These are phyloP conservation scores for Arabidopsis lyrata DNA, from an alignment of 441 rosid species.

Conservation along the genomic window DNA sequence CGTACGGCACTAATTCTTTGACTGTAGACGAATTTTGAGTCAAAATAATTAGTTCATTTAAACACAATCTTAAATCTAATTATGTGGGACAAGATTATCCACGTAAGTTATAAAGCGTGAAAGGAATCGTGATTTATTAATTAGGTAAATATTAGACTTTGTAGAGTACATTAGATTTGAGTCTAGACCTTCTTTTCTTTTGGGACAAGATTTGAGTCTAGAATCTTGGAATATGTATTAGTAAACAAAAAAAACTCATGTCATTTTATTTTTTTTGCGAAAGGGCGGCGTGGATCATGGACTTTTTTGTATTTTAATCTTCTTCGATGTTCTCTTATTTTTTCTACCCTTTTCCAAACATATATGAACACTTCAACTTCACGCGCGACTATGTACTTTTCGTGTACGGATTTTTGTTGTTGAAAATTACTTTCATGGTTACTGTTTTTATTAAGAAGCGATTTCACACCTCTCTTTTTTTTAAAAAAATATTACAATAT, in stretches of 20 bases:
- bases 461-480: background rate
- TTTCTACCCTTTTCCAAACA: conserved; percentile 29
- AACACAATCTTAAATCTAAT: conserved; percentile 31
- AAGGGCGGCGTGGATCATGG: conserved; percentile 43
- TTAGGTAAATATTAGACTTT: conserved; percentile 25
- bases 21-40: conserved; percentile 23
- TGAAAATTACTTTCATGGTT: background rate
- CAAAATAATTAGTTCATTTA: conserved; percentile 24
- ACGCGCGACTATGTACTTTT: conserved; percentile 35
- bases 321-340: background rate
- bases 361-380: conserved; percentile 38
- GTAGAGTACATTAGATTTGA: conserved; percentile 7
- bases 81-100: conserved; percentile 27
- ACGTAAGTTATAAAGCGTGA: conserved; percentile 23
- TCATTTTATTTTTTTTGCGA: conserved; percentile 15
- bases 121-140: conserved; percentile 12
- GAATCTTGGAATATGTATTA: conserved; percentile 31
- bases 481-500: too few species aligned
- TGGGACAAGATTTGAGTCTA: conserved; percentile 25
- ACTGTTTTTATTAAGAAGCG: background rate
- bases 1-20: conserved; percentile 31
- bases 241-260: background rate
- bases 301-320: conserved; percentile 23
- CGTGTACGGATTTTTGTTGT: conserved; percentile 30
- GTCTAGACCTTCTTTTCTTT: conserved; percentile 7